These are phyloP conservation scores for Chlorokybus atmophyticus DNA, from an alignment of 139 green algal species.

Conservation along the genomic window DNA sequence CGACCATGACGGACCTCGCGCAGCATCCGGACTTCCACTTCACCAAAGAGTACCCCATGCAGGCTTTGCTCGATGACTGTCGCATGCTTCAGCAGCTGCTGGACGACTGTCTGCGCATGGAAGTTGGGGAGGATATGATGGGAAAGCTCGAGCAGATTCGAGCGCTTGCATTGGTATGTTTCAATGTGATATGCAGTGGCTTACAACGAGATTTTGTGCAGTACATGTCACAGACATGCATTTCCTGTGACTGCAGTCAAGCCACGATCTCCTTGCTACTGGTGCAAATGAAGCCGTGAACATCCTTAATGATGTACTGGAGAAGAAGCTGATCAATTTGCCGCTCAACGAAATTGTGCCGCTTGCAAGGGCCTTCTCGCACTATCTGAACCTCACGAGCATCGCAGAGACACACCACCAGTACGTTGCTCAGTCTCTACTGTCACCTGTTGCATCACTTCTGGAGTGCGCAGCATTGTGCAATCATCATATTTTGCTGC, in stretches of 20 bases:
- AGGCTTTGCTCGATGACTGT: conserved; percentile 80
- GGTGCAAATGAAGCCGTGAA: conserved; percentile 10
- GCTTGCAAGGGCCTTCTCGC: conserved; percentile 57
- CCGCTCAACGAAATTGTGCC: conserved; percentile 65
- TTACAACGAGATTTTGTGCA: background rate
- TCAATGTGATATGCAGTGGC: background rate
- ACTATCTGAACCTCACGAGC: conserved; percentile 68
- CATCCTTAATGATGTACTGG: conserved; percentile 29
- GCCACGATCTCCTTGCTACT: conserved; percentile 3
- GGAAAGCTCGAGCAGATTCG: conserved; percentile 38
- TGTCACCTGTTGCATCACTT: background rate
- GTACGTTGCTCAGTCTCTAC: conserved; percentile 15
- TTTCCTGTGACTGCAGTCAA: no score
- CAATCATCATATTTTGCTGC: background rate
- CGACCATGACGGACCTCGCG: no score
- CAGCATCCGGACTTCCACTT: no score
- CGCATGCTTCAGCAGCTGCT: conserved; percentile 60
- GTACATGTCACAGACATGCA: no score
- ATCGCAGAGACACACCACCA: conserved; percentile 74
- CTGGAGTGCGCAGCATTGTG: background rate
- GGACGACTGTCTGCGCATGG: conserved; percentile 63
- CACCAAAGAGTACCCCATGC: no score
- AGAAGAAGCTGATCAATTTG: conserved; percentile 62
- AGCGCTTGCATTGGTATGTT: conserved; percentile 8
- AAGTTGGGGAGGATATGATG: conserved; percentile 68